phyloP scores from a whole-genome alignment of 2,329 filamentous ascomycete genomes.

The Apiospora phragmitis region DNA sequence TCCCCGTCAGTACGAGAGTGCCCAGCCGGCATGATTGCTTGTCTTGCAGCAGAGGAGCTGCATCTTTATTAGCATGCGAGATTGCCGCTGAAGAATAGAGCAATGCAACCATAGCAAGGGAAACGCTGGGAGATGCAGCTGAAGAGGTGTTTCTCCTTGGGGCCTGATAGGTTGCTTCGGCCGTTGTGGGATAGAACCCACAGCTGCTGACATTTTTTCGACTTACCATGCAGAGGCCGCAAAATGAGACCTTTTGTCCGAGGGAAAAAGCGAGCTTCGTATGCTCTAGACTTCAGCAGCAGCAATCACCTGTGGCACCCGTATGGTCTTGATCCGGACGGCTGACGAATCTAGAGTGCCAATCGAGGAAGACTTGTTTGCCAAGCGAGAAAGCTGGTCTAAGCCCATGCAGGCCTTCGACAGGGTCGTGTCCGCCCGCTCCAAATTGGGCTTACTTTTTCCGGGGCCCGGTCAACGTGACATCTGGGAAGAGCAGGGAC shows the following conservation, averaged over 20 bases:
- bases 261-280: not conserved
- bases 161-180: not conserved
- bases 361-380: not conserved
- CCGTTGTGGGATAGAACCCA: not conserved
- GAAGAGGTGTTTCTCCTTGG: not conserved
- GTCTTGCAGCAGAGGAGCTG: not conserved
- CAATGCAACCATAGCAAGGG: not conserved
- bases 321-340: not conserved
- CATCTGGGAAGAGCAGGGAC: not conserved
- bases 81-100: constrained; percentile 11
- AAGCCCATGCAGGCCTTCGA: not conserved
- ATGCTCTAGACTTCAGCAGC: not conserved
- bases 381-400: not conserved
- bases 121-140: not conserved
- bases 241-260: not conserved
- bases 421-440: not conserved
- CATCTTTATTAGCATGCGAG: constrained; percentile 10
- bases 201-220: not conserved
- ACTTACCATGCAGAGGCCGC: not conserved
- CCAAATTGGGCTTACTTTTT: constrained; percentile 1
- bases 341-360: not conserved
- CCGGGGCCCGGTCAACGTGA: not conserved
- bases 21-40: constrained; percentile 24
- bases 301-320: not conserved
- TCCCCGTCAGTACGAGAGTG: constrained; percentile 22